Evolutionary conservation across 768 basidiomycete species (phyloP), one percentile per base, ranked within the genome.

Genomic region (Ramaria sp.): DNA sequence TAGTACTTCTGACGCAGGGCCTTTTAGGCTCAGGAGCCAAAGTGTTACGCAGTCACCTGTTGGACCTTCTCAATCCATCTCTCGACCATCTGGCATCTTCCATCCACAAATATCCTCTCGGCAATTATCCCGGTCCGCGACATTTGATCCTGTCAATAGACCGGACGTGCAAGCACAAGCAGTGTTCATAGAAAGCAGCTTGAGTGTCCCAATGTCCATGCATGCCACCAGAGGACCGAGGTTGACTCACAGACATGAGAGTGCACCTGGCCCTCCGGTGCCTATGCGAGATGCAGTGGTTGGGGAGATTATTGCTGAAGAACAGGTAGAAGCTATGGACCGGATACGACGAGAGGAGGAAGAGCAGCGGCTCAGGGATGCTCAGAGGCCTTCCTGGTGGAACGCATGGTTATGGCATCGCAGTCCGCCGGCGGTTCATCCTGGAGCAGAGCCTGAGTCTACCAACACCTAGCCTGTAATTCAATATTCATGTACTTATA

Each of bases 251-350:
- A 42, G 34, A 41, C 37, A 42, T n/a, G 27, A 34, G 51, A 38
- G 25, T 39, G 28, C 52, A 57, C 51, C 49, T 37, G 57, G 34
- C 44, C 36, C 56, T 39, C 65, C 52, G 56, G 67, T 83, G n/a
- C 74, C 81, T 15, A 71, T 79, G 3, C 76, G 76, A 8, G 74
- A 82, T 57, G 85, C 83, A 9, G 81, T 87, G 39, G 71, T 77
- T 49, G 75, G 77, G 44, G 85, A 88, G 60, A 78, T 84, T 39
- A 71, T 85, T 38, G 82, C 78, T 10, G 30, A 88, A 64, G 85
- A 87, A 65, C 72, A 77, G 56, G 70, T 76, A 15, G 83, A 77
- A 4, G 67, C 78, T 25, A 71, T 72, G 30, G 72, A 78, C 58
- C 69, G 78, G 43, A 61, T 79, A 48, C 72, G 78, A 60, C 73